Percentiles rank a stretch among this genome's conserved stretches.
Conservation (phyloP, 352 stramenopile genomes). For the Pythium monospermum region DNA sequence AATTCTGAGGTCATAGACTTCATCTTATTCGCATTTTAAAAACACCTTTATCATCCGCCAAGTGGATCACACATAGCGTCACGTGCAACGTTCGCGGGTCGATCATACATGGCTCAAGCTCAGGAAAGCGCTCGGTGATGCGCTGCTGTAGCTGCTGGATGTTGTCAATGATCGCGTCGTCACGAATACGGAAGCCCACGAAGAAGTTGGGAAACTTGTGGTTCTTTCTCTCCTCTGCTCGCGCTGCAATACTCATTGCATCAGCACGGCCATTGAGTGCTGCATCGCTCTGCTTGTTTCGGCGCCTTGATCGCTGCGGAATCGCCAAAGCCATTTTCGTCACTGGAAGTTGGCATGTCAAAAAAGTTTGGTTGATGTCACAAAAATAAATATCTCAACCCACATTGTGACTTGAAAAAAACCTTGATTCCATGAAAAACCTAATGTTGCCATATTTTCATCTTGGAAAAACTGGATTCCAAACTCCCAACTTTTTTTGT, state of each 20-base stretch:
- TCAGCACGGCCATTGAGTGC: too few species aligned
- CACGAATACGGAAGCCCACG: constrained; percentile 33
- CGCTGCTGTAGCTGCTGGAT: constrained; percentile 25
- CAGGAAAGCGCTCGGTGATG: constrained; percentile 23
- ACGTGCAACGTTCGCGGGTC: constrained; percentile 40
- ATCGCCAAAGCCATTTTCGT: too few species aligned
- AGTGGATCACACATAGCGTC: constrained; percentile 37
- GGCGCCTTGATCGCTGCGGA: too few species aligned
- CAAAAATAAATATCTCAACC: too few species aligned
- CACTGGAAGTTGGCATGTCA: too few species aligned
- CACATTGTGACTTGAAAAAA: too few species aligned
- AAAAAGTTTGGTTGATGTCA: too few species aligned
- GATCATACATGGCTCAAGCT: constrained; percentile 26
- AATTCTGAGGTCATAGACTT: not conserved
- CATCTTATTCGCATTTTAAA: not conserved
- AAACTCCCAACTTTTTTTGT: too few species aligned
- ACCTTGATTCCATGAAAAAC: constrained; percentile 20
- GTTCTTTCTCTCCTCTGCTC: too few species aligned
- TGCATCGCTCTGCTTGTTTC: too few species aligned
- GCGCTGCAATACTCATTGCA: too few species aligned
- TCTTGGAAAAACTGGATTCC: too few species aligned
- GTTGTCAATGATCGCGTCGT: constrained; percentile 10
- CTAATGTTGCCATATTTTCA: constrained; percentile 29
- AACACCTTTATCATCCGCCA: constrained; percentile 26
- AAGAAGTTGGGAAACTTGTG: constrained; percentile 44